Conservation (phyloP, 164 flowering plant genomes). For the Tinospora cordifolia region DNA sequence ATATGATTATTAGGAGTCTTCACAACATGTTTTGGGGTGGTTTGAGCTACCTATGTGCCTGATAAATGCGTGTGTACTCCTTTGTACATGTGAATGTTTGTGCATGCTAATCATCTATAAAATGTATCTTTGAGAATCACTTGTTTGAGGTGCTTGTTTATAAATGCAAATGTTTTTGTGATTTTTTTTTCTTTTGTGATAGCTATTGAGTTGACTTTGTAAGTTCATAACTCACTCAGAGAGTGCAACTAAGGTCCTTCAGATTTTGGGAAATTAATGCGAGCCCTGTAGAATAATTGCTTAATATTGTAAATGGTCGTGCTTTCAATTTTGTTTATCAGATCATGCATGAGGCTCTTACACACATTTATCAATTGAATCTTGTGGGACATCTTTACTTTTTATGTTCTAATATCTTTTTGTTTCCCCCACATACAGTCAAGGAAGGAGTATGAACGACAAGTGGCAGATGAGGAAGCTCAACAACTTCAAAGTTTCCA, state of each 20-base stretch:
- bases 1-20: not conserved
- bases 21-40: too few species aligned
- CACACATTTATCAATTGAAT: not conserved
- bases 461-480: conserved; percentile 76
- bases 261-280: not conserved
- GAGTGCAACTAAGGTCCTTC: not conserved
- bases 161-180: too few species aligned
- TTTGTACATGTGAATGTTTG: not conserved
- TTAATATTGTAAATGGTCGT: not conserved
- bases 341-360: not conserved
- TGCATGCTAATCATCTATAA: not conserved
- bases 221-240: not conserved
- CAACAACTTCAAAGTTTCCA: conserved; percentile 73
- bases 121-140: too few species aligned
- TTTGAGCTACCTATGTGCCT: not conserved
- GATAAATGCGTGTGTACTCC: not conserved
- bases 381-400: not conserved
- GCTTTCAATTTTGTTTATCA: not conserved
- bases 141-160: too few species aligned
- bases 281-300: not conserved
- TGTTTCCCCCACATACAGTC: conserved; percentile 45
- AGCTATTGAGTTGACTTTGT: not conserved
- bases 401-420: not conserved
- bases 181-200: not conserved
- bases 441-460: conserved; percentile 63